Evolutionary conservation across 139 green algal genomes (phyloP).

Genomic region (Chlamydomonas eustigma): DNA sequence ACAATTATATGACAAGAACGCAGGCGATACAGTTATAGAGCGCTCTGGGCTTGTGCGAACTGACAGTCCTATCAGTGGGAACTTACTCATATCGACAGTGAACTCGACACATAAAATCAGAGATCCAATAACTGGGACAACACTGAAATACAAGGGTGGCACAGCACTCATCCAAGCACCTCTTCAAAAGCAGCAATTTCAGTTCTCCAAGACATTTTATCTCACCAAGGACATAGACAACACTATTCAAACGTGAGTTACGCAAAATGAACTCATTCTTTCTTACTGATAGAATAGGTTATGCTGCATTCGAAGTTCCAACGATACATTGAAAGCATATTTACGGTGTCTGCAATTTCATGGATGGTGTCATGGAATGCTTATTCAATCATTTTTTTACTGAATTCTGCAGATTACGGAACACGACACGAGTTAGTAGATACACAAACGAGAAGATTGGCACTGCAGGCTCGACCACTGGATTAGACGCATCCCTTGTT

Average conservation of each 20-base stretch:
- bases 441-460: slow-evolving; percentile 44
- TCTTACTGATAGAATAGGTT: too few relatives aligned
- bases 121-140: slow-evolving; percentile 21
- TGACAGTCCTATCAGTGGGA: slow-evolving; percentile 23
- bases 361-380: too few relatives aligned
- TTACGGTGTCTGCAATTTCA: too few relatives aligned
- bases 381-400: too few relatives aligned
- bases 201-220: slow-evolving; percentile 27
- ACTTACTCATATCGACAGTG: slow-evolving; percentile 15
- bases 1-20: slow-evolving; percentile 29
- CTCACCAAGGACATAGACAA: slow-evolving; percentile 36
- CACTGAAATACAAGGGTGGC: slow-evolving; percentile 13
- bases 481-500: slow-evolving; percentile 12
- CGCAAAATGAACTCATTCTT: too few relatives aligned
- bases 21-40: slow-evolving; percentile 8
- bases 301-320: too few relatives aligned
- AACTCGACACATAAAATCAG: background rate
- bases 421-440: slow-evolving; percentile 21
- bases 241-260: slow-evolving; percentile 33
- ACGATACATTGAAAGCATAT: too few relatives aligned
- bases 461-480: slow-evolving; percentile 28
- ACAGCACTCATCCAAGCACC: slow-evolving; percentile 17
- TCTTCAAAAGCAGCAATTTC: slow-evolving; percentile 23
- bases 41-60: slow-evolving; percentile 17
- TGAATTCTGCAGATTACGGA: slow-evolving; percentile 14